phyloP scores from a whole-genome alignment of 2,329 filamentous ascomycete species.

The Cladorrhinum sp. region DNA sequence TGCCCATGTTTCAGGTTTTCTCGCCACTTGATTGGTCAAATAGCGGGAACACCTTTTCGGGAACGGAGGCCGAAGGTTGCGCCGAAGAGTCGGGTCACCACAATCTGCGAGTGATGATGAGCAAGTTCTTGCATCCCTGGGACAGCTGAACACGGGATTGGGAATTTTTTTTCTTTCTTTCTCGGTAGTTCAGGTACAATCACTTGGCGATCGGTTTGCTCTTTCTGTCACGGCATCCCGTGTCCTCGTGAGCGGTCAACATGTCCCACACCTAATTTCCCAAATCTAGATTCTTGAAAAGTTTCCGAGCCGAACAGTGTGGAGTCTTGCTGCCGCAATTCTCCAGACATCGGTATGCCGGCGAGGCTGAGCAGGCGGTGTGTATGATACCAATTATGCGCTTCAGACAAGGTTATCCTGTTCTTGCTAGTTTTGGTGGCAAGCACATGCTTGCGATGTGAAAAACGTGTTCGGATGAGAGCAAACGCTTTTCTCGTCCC shows the following conservation, averaged over 20 bases:
- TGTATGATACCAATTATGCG: not conserved
- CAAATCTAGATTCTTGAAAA: not conserved
- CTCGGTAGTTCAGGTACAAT: not conserved
- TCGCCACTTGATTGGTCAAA: not conserved
- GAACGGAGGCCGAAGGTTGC: not conserved
- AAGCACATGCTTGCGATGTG: not conserved
- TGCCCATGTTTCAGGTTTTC: not conserved
- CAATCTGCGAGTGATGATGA: not conserved
- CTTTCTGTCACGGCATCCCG: not conserved
- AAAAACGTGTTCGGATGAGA: not conserved
- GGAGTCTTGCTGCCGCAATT: not conserved
- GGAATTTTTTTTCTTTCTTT: not conserved
- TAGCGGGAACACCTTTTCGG: not conserved
- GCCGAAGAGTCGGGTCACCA: not conserved
- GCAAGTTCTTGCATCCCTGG: not conserved
- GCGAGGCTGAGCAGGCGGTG: constrained; percentile 7
- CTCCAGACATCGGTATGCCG: constrained; percentile 9
- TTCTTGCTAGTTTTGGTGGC: not conserved
- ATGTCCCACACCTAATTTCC: not conserved
- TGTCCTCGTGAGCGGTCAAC: not conserved
- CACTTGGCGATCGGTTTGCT: not conserved
- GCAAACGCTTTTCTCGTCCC: constrained; percentile 6
- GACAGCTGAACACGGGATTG: not conserved
- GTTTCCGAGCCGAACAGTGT: not conserved
- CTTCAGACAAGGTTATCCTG: not conserved